Conservation (phyloP, 139 green algal genomes). For the Astrephomene gubernaculifera region DNA sequence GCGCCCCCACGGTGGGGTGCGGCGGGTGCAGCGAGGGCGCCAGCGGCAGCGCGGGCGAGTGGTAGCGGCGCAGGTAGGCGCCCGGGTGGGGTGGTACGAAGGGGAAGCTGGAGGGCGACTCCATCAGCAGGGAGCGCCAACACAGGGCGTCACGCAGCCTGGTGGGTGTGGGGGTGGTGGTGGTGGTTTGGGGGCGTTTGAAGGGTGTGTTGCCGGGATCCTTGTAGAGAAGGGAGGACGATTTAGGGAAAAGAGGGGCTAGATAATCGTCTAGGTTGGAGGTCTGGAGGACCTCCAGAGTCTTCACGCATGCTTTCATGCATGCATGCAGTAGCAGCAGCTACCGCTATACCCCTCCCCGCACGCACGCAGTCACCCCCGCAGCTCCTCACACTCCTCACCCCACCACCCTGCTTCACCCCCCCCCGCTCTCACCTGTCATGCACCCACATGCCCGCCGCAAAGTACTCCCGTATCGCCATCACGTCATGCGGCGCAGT, state of each 20-base stretch:
- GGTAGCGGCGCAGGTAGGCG: conserved; percentile 53
- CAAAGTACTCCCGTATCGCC: conserved; percentile 20
- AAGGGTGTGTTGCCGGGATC: not conserved
- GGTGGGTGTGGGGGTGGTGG: not conserved
- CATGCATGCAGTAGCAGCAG: not conserved
- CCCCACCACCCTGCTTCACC: too few species aligned
- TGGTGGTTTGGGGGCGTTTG: not conserved
- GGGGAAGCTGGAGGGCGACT: conserved; percentile 50
- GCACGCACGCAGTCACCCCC: not conserved
- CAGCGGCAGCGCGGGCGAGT: conserved; percentile 4
- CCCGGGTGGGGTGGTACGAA: conserved; percentile 1
- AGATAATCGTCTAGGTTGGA: not conserved
- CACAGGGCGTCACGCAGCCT: conserved; percentile 38
- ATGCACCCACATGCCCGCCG: conserved; percentile 46
- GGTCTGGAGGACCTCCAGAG: not conserved
- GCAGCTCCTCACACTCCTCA: too few species aligned
- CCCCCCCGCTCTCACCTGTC: too few species aligned
- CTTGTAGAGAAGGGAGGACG: not conserved
- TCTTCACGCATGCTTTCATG: not conserved
- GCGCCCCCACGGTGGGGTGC: not conserved
- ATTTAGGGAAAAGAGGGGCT: not conserved
- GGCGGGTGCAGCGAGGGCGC: not conserved
- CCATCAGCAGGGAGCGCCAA: conserved; percentile 50
- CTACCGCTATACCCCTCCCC: not conserved
- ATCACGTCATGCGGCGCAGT: conserved; percentile 30